These are phyloP conservation scores for Globisporangium alternatum DNA, from an alignment of 352 stramenopile genomes.

Conservation along the genomic window DNA sequence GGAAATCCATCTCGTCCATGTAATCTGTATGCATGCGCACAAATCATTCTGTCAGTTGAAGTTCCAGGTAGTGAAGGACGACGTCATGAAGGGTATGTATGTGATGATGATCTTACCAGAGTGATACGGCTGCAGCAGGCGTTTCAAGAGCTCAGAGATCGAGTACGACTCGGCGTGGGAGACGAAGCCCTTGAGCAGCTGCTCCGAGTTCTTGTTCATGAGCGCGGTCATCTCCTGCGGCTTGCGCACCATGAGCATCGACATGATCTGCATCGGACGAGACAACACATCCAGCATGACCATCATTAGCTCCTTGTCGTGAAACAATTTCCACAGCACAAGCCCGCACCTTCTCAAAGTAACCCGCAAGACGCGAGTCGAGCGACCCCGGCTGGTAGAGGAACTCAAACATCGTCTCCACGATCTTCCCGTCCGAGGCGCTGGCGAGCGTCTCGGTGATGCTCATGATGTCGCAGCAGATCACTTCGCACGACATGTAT, in stretches of 20 bases:
- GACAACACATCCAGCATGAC: background rate
- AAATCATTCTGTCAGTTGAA: background rate
- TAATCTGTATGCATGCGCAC: constrained; percentile 41
- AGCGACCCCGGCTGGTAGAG: constrained; percentile 80
- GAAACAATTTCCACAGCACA: background rate
- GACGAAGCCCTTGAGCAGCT: constrained; percentile 65
- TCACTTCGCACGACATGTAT: constrained; percentile 97
- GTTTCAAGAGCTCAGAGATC: constrained; percentile 79
- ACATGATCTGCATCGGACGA: constrained; percentile 45
- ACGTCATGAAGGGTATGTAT: too few species aligned
- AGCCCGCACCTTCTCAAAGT: constrained; percentile 92
- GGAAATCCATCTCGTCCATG: constrained; percentile 88
- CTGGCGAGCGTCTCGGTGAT: constrained; percentile 91
- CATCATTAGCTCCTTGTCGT: background rate
- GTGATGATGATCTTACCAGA: constrained; percentile 24
- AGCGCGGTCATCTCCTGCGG: constrained; percentile 80
- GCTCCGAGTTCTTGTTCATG: constrained; percentile 81
- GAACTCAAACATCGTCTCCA: constrained; percentile 92
- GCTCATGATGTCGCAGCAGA: constrained; percentile 95
- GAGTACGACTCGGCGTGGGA: constrained; percentile 73
- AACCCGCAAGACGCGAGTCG: constrained; percentile 93
- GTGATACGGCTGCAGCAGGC: constrained; percentile 80
- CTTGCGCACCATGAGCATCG: constrained; percentile 88
- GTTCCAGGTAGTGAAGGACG: too few species aligned
- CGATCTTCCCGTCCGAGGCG: constrained; percentile 50